phyloP scores from a whole-genome alignment of 2,329 filamentous ascomycete species.

The Scopulariopsis brevicaulis region DNA sequence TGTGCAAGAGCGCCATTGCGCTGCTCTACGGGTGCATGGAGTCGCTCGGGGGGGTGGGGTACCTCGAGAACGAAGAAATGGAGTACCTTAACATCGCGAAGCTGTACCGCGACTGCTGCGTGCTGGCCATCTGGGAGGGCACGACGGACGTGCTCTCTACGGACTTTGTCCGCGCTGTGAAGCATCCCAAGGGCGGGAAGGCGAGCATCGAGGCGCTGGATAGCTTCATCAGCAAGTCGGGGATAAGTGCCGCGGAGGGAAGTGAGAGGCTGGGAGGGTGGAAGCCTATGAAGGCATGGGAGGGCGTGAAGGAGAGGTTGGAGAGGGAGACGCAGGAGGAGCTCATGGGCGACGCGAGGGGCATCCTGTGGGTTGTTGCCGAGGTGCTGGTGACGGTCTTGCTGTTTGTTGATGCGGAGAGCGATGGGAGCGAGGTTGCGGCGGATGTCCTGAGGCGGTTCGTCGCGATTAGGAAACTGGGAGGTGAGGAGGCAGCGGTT shows the following conservation, averaged over 20 bases:
- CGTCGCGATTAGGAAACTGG: constrained; percentile 15
- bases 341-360: constrained; percentile 33
- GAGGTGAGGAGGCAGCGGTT: neutral
- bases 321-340: constrained; percentile 20
- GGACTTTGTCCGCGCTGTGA: constrained; percentile 34
- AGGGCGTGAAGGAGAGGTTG: constrained; percentile 22
- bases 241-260: constrained; percentile 11
- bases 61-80: constrained; percentile 50
- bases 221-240: constrained; percentile 19
- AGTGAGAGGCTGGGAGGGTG: constrained; percentile 11
- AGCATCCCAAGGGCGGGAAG: constrained; percentile 26
- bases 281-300: constrained; percentile 25
- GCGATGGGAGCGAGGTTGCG: constrained; percentile 21
- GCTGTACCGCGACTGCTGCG: constrained; percentile 52
- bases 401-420: constrained; percentile 25
- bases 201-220: constrained; percentile 29
- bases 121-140: constrained; percentile 60
- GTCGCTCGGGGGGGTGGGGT: constrained; percentile 53
- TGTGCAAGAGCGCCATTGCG: constrained; percentile 35
- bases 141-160: constrained; percentile 59
- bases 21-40: constrained; percentile 50
- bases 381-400: constrained; percentile 31
- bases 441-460: constrained; percentile 28
- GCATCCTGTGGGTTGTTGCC: constrained; percentile 28
- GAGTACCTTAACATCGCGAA: constrained; percentile 56